These are phyloP conservation scores for Calonectria pseudoreteaudii DNA, from an alignment of 2,329 filamentous ascomycete genomes.

Conservation along the genomic window DNA sequence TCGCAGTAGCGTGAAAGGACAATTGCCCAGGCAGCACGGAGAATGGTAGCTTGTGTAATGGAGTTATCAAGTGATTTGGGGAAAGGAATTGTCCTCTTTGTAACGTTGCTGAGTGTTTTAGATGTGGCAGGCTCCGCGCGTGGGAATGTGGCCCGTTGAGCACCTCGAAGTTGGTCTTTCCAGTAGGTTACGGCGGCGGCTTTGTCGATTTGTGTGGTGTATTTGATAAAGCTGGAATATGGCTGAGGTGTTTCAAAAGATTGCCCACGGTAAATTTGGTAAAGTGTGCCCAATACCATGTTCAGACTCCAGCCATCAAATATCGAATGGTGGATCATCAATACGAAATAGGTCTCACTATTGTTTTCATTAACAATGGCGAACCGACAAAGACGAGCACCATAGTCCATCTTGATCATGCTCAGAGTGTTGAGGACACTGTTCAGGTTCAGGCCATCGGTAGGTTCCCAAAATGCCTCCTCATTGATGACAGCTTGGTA, in stretches of 20 bases:
- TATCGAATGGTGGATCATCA: constrained; percentile 9
- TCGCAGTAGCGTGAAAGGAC: constrained; percentile 7
- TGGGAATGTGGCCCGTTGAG: constrained; percentile 4
- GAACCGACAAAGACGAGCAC: not conserved
- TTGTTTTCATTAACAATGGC: not conserved
- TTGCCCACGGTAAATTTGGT: constrained; percentile 1
- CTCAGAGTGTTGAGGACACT: not conserved
- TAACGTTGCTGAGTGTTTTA: not conserved
- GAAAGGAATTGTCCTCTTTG: not conserved
- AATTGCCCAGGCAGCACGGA: constrained; percentile 14
- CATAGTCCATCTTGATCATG: constrained; percentile 4
- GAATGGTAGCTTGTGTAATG: constrained; percentile 3
- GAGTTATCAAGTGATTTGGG: not conserved
- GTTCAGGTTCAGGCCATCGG: not conserved
- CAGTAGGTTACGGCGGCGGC: not conserved
- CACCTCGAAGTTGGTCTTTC: not conserved
- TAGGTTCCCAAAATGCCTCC: not conserved
- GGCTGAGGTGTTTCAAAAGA: not conserved
- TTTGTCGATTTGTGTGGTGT: not conserved
- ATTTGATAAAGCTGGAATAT: constrained; percentile 14
- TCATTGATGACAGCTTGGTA: not conserved
- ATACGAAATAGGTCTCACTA: not conserved
- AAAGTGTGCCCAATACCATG: not conserved
- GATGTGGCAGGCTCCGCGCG: not conserved
- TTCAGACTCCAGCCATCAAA: constrained; percentile 16